Base-by-base conservation (phyloP, 805 yeast genomes). In the Yarrowia alimentaria region DNA sequence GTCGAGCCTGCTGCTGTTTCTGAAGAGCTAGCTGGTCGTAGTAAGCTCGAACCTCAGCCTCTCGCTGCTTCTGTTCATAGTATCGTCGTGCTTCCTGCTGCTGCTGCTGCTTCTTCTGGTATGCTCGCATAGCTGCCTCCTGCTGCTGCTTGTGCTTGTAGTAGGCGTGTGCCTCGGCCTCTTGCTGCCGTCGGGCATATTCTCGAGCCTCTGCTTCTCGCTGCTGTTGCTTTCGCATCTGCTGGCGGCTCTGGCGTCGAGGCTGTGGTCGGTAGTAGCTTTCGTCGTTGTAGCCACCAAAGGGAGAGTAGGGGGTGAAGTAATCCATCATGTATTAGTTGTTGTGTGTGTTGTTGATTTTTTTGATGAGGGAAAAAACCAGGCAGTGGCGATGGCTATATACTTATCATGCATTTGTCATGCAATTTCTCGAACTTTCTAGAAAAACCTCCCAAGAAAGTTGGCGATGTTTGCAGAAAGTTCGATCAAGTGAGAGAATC, bases 1-100 rank as follows among this genome's bases (percentile, higher is more conserved):
- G 26, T 29, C 35, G 19, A 28, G 48, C 34, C 33, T 28, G 20
- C 49, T 42, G 28, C 22, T 22, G 28, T 29, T 43, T 18, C 29
- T 21, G 28, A 18, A 24, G 37, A 12, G 35, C 50, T 17, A 43
- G 14, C 37, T 43, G 18, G 8, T 40, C 47, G 25, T 40, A 40
- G 47, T 40, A 40, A n/a, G 50, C 37, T n/a, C 21, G 50, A 16
- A 29, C 50, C 16, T 43, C 50, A 5, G 37, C 50, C 18, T 31
- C 22, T 43, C 37, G 21, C 12, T 29, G 50, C 7, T 37, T 37
- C 37, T 43, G 30, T n/a, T n/a, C n/a, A n/a, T n/a, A n/a, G n/a
- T n/a, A n/a, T n/a, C n/a, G n/a, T n/a, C n/a, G n/a, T 12, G 50
- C 35, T 25, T 30, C 28, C 11, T 17, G 29, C 37, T 43, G 28